Evolutionary conservation across 2,329 filamentous ascomycete species (phyloP).

Genomic region (Pezicula carpinea): DNA sequence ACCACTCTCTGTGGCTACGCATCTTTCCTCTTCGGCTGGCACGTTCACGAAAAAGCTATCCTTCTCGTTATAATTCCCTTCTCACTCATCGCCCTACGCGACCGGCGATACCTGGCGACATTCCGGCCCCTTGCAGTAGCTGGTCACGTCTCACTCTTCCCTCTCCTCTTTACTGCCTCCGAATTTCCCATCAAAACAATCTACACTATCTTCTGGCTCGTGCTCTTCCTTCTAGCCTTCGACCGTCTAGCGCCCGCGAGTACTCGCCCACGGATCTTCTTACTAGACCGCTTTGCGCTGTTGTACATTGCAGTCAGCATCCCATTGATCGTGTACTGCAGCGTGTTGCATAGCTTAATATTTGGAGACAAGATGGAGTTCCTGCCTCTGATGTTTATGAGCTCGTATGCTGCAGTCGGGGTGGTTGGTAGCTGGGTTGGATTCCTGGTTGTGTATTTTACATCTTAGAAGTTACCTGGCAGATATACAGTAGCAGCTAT

Average conservation of each 20-base stretch:
- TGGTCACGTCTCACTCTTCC: constrained; percentile 92
- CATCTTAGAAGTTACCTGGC: constrained; percentile 12
- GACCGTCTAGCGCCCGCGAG: constrained; percentile 84
- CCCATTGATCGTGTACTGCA: constrained; percentile 84
- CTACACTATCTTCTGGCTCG: constrained; percentile 89
- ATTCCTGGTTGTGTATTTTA: constrained; percentile 89
- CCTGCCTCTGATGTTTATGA: constrained; percentile 93
- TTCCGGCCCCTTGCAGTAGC: constrained; percentile 90
- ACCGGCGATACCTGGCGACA: constrained; percentile 84
- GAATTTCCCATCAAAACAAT: constrained; percentile 93
- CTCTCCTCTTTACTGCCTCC: constrained; percentile 82
- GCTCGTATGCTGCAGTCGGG: constrained; percentile 89
- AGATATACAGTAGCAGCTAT: no score
- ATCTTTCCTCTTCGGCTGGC: constrained; percentile 97
- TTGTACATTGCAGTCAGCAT: constrained; percentile 88
- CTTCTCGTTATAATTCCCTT: constrained; percentile 93
- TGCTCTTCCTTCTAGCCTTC: constrained; percentile 80
- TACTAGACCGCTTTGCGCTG: constrained; percentile 86
- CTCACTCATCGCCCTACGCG: constrained; percentile 83
- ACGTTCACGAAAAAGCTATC: constrained; percentile 97
- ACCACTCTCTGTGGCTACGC: constrained; percentile 92
- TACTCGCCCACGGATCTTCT: constrained; percentile 72
- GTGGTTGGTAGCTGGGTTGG: constrained; percentile 94
- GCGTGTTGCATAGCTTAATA: constrained; percentile 73
- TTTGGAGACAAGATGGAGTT: constrained; percentile 86